phyloP scores from a whole-genome alignment of 768 basidiomycete species.

The Kwoniella mangroviensis region DNA sequence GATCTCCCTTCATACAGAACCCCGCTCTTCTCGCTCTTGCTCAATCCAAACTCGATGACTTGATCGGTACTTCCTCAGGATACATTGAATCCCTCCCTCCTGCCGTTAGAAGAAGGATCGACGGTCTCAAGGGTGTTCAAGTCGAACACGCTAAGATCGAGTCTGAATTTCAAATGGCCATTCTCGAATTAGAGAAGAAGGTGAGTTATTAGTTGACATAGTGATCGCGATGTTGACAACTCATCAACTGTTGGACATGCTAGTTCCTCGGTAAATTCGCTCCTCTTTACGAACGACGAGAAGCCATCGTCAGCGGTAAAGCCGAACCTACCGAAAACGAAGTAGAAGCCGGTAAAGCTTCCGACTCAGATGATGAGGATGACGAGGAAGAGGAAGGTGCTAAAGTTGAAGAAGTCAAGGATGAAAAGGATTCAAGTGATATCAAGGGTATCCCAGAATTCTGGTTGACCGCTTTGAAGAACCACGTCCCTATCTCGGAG shows the following conservation, averaged over 20 bases:
- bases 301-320: slow-evolving; percentile 78
- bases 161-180: slow-evolving; percentile 91
- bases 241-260: neutral
- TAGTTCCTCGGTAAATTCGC: slow-evolving; percentile 61
- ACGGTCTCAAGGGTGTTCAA: slow-evolving; percentile 93
- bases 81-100: slow-evolving; percentile 88
- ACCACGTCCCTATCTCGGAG: slow-evolving; percentile 82
- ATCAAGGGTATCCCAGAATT: slow-evolving; percentile 81
- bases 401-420: slow-evolving; percentile 49
- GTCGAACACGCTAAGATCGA: slow-evolving; percentile 88
- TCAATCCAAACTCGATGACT: slow-evolving; percentile 79
- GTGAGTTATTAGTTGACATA: slow-evolving; percentile 60
- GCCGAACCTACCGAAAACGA: slow-evolving; percentile 77
- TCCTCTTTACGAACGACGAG: slow-evolving; percentile 85
- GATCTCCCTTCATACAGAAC: slow-evolving; percentile 57
- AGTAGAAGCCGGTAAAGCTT: slow-evolving; percentile 76
- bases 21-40: slow-evolving; percentile 80
- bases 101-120: slow-evolving; percentile 79
- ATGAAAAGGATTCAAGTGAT: slow-evolving; percentile 50
- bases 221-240: no score
- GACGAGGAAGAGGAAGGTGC: slow-evolving; percentile 64
- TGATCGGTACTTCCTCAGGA: slow-evolving; percentile 89
- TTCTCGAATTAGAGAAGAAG: slow-evolving; percentile 94
- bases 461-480: slow-evolving; percentile 95
- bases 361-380: slow-evolving; percentile 73